Percentiles rank a stretch among this genome's conserved stretches.
phyloP scores from a whole-genome alignment of 495 filamentous ascomycete species.

The Tuber melanosporum region DNA sequence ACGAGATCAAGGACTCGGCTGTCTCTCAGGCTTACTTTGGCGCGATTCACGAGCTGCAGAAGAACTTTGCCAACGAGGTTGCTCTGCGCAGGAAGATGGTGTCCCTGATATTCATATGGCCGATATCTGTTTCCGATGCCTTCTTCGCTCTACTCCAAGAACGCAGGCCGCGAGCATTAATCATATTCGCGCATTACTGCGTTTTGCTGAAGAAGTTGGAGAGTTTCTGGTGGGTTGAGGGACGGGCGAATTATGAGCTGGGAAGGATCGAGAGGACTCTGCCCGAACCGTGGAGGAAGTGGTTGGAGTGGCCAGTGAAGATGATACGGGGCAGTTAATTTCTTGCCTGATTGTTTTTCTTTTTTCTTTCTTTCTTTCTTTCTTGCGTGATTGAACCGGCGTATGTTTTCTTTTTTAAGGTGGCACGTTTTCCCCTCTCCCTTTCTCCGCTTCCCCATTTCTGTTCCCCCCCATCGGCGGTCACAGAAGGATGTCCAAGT shows the following conservation, averaged over 20 bases:
- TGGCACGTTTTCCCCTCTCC: not conserved
- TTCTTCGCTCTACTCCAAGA: constrained; percentile 41
- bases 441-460: not conserved
- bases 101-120: constrained; percentile 42
- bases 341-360: not conserved
- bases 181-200: constrained; percentile 46
- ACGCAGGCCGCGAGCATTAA: constrained; percentile 43
- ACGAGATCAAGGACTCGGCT: constrained; percentile 36
- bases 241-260: constrained; percentile 42
- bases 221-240: constrained; percentile 42
- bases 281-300: constrained; percentile 40
- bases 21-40: constrained; percentile 30
- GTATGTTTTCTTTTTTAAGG: not conserved
- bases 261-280: constrained; percentile 40
- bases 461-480: not conserved
- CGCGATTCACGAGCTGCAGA: constrained; percentile 26
- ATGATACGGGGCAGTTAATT: constrained; percentile 24
- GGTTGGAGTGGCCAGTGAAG: constrained; percentile 39
- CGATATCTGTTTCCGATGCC: constrained; percentile 38
- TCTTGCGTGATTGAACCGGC: not conserved
- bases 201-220: constrained; percentile 42
- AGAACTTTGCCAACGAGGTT: constrained; percentile 19
- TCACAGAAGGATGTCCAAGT: not conserved
- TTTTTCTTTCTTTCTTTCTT: constrained; percentile 7
- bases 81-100: not conserved